A percentile compares a stretch with the other conserved stretches of the same genome.
phyloP scores from a whole-genome alignment of 768 basidiomycete genomes.

The Kwoniella sp. region DNA sequence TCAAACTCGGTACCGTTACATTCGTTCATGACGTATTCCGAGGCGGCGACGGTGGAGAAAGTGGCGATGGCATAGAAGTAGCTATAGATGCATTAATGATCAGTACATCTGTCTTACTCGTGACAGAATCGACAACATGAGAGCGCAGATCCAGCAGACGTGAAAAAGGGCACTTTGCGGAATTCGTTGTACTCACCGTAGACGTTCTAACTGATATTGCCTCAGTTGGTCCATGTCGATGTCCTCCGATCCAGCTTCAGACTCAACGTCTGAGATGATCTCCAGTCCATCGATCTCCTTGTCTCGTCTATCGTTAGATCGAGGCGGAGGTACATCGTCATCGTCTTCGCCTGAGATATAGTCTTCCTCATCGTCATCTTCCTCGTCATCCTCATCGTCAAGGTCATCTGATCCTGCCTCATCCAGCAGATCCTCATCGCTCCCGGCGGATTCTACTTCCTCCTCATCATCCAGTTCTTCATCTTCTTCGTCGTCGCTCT shows the following conservation, averaged over 20 bases:
- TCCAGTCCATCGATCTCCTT: slow-evolving; percentile 48
- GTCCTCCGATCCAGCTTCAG: slow-evolving; percentile 63
- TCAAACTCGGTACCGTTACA: slow-evolving; percentile 94
- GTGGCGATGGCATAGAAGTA: slow-evolving; percentile 95
- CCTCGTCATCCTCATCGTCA: slow-evolving; percentile 35
- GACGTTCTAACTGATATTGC: slow-evolving; percentile 87
- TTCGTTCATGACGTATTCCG: slow-evolving; percentile 77
- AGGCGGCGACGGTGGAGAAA: slow-evolving; percentile 76
- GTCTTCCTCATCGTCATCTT: slow-evolving; percentile 16
- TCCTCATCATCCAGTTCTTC: slow-evolving; percentile 55
- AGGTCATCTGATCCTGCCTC: slow-evolving; percentile 37
- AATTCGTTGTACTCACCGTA: slow-evolving; percentile 66
- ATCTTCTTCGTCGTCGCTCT: slow-evolving; percentile 40
- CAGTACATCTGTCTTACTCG: not conserved
- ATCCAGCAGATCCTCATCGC: slow-evolving; percentile 29
- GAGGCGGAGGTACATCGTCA: slow-evolving; percentile 12
- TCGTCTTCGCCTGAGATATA: slow-evolving; percentile 62
- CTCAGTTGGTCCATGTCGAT: slow-evolving; percentile 85
- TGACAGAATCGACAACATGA: too few species aligned
- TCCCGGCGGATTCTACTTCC: too few species aligned
- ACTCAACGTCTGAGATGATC: slow-evolving; percentile 58
- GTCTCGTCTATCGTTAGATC: slow-evolving; percentile 2
- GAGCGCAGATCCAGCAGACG: too few species aligned
- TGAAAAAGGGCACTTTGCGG: too few species aligned
- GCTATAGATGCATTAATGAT: slow-evolving; percentile 58